Evolutionary conservation across 2,329 filamentous ascomycete species (phyloP).

Genomic region (Arthrobotrys conoides): DNA sequence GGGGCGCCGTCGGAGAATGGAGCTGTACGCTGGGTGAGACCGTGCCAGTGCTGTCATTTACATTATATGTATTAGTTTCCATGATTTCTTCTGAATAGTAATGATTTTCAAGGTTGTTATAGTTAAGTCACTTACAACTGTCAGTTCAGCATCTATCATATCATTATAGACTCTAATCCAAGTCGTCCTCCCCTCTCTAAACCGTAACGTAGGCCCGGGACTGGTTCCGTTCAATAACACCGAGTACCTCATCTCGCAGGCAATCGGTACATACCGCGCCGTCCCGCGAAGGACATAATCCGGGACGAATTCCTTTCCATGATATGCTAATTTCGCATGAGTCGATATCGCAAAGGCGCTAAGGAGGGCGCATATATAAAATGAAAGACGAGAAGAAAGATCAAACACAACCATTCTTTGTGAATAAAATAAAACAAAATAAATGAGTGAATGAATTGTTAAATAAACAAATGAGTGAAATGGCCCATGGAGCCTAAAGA

Average conservation of each 20-base stretch:
- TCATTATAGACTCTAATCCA: slow-evolving; percentile 76
- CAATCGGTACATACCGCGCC: slow-evolving; percentile 68
- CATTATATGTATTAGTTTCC: neutral
- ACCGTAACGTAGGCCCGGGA: slow-evolving; percentile 70
- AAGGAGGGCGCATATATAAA: slow-evolving; percentile 38
- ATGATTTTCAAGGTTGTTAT: neutral
- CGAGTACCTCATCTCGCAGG: slow-evolving; percentile 69
- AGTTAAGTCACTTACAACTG: slow-evolving; percentile 69
- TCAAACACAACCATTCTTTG: slow-evolving; percentile 4
- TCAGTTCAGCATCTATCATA: slow-evolving; percentile 71
- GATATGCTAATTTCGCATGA: slow-evolving; percentile 57
- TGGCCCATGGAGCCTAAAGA: slow-evolving; percentile 14
- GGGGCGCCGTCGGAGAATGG: slow-evolving; percentile 77
- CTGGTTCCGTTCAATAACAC: slow-evolving; percentile 72
- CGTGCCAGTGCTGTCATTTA: slow-evolving; percentile 75
- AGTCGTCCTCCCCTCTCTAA: slow-evolving; percentile 69
- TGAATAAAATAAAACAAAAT: neutral
- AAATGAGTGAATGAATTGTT: neutral
- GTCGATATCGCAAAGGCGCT: slow-evolving; percentile 28
- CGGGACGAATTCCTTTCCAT: slow-evolving; percentile 66
- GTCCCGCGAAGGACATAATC: slow-evolving; percentile 70
- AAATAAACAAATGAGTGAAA: neutral
- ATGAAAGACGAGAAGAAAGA: slow-evolving; percentile 31
- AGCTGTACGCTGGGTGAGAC: slow-evolving; percentile 73
- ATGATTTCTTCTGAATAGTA: neutral